phyloP scores from a whole-genome alignment of 176 grass and related monocot species.

The Alopecurus myosuroides region DNA sequence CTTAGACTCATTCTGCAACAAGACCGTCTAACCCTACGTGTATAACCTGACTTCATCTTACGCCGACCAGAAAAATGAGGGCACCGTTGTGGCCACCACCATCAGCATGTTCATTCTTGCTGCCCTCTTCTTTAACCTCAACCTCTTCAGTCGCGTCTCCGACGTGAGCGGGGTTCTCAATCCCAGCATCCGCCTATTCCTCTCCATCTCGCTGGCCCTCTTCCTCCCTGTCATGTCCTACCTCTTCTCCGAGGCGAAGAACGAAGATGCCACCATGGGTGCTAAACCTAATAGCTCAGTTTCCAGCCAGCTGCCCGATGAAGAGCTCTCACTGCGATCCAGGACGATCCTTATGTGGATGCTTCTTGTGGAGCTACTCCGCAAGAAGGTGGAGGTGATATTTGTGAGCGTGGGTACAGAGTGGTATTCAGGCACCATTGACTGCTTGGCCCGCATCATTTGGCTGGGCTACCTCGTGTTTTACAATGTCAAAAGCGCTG shows the following conservation, averaged over 20 bases:
- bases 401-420: no score
- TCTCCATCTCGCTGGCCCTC: not conserved
- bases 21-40: not conserved
- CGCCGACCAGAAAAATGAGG: not conserved
- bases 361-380: slow-evolving; percentile 13
- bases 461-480: not conserved
- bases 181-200: not conserved
- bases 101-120: not conserved
- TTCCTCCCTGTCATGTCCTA: not conserved
- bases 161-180: not conserved
- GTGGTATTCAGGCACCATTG: no score
- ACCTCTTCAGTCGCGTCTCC: not conserved
- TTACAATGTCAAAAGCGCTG: not conserved
- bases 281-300: no score
- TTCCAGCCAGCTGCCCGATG: no score
- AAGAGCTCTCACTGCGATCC: not conserved
- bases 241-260: slow-evolving; percentile 7
- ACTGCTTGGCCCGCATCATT: not conserved
- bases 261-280: not conserved
- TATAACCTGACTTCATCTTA: not conserved
- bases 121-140: not conserved
- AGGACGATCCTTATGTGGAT: not conserved
- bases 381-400: not conserved
- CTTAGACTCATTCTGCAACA: no score
- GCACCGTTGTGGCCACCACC: not conserved